Base-by-base conservation (phyloP, 1,284 basidiomycete genomes). In the Xerocomus minutiporus region DNA sequence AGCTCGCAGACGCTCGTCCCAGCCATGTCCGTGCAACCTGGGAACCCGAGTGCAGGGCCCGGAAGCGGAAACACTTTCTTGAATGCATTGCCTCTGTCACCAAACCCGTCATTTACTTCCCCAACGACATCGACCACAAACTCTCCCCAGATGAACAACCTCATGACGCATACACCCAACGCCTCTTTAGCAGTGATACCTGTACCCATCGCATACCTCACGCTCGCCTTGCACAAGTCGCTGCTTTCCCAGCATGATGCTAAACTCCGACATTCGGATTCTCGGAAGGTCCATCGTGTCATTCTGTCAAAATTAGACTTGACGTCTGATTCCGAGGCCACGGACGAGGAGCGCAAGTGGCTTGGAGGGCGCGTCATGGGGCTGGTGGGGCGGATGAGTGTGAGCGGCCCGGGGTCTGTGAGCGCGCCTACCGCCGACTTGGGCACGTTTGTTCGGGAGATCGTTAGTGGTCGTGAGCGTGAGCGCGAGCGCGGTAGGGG, bases 271-370 rank as follows among this genome's bases (percentile, higher is more conserved):
- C 72, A 76, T 55, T 69, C 74, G 38, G 85, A 86, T 53, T 71
- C 78, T 8, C 80, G 83, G 54, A 82, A 80, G 55, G 81, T 84
- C 9, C 80, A 82, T 46, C 78, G 81, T 29, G 82, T 79, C 25
- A 73, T 88, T 35, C 70, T 77, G 51, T 77, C 72, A 56, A 78
- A 76, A 59, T 60, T 82, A 15, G 79, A 80, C 56, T 46, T 57
- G 41, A 65, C 69, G n/a, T 67, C 69, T 15, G 69, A 71, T 46
- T 68, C 67, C 6, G 67, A 67, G 29, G 66, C 54, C 13, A 65
- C 54, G 42, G 66, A 59, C 56, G 65, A 61, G 42, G 65, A 57
- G 59, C 60, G 60, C 52, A 58, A 58, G 53, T 65, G 57, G 63
- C 65, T 59, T 50, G 53, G 61, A 25, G 57, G 57, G 32, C 61